A percentile compares a stretch with the other conserved stretches of the same genome.
phyloP scores from a whole-genome alignment of 805 yeast species.

The Starmerella asiatica region DNA sequence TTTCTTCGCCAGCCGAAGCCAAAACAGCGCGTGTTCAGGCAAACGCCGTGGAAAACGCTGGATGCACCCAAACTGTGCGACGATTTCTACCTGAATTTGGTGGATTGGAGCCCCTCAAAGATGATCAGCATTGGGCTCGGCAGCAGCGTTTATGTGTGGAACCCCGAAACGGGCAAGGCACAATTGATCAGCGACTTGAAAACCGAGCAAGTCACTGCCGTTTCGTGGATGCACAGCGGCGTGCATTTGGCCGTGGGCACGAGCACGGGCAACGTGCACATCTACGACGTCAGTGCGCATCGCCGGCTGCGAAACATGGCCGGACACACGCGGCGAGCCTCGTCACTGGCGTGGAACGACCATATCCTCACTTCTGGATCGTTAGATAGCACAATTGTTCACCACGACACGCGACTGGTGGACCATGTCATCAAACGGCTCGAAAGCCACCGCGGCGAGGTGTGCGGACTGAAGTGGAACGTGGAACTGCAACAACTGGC shows the following conservation, averaged over 20 bases:
- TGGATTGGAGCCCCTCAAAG: slow-evolving; percentile 92
- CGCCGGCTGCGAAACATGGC: slow-evolving; percentile 82
- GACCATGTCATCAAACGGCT: slow-evolving; percentile 65
- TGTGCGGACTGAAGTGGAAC: slow-evolving; percentile 93
- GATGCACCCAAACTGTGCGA: slow-evolving; percentile 95
- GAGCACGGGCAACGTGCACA: slow-evolving; percentile 71
- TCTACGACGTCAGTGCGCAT: slow-evolving; percentile 79
- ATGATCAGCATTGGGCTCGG: slow-evolving; percentile 83
- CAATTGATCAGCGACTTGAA: slow-evolving; percentile 64
- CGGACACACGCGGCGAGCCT: slow-evolving; percentile 75
- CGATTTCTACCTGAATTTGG: slow-evolving; percentile 79
- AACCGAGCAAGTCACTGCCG: slow-evolving; percentile 62
- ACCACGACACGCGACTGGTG: slow-evolving; percentile 81
- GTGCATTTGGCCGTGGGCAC: slow-evolving; percentile 92
- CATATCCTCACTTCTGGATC: slow-evolving; percentile 81
- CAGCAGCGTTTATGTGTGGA: slow-evolving; percentile 79
- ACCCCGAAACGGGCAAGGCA: slow-evolving; percentile 73
- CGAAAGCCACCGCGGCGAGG: slow-evolving; percentile 77
- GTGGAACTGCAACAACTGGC: slow-evolving; percentile 82
- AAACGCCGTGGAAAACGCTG: slow-evolving; percentile 79
- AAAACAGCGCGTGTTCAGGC: slow-evolving; percentile 61
- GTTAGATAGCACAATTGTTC: slow-evolving; percentile 69
- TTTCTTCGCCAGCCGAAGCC: slow-evolving; percentile 70
- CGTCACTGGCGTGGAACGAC: slow-evolving; percentile 87
- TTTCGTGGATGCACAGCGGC: slow-evolving; percentile 90